A percentile compares a stretch with the other conserved stretches of the same genome.
phyloP scores from a whole-genome alignment of 2,329 filamentous ascomycete species.

The Beauveria australis region DNA sequence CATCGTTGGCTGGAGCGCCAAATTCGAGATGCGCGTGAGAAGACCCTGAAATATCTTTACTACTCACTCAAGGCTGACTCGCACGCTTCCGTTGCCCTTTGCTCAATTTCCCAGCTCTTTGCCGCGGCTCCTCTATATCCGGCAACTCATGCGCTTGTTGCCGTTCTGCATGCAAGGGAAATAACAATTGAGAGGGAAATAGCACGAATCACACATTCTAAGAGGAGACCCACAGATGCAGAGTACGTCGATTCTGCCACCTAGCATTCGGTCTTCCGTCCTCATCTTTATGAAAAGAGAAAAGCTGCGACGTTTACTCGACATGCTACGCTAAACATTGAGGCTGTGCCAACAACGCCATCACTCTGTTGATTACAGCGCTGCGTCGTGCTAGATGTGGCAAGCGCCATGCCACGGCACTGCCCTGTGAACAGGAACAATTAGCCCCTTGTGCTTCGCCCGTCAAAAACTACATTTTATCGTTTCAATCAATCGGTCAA shows the following conservation, averaged over 20 bases:
- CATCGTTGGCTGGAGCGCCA: neutral
- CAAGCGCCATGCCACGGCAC: neutral
- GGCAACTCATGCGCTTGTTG: neutral
- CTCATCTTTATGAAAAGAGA: too few species aligned
- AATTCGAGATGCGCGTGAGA: neutral
- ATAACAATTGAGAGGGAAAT: too few species aligned
- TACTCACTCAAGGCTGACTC: too few species aligned
- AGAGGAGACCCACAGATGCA: too few species aligned
- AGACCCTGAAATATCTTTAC: neutral
- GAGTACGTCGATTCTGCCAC: too few species aligned
- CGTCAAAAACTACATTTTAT: neutral
- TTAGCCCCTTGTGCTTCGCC: neutral
- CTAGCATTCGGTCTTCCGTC: too few species aligned
- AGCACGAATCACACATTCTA: too few species aligned
- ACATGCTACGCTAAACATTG: too few species aligned
- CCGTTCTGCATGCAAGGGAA: neutral
- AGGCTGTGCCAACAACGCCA: too few species aligned
- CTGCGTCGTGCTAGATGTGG: too few species aligned
- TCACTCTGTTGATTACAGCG: too few species aligned
- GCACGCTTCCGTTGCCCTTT: neutral
- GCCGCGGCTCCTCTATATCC: neutral
- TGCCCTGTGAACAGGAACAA: neutral
- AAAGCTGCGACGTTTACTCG: too few species aligned
- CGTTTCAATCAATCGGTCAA: neutral
- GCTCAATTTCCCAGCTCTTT: neutral